Evolutionary conservation across 2,329 filamentous ascomycete species (phyloP).

Genomic region (Colletotrichum australisinense): DNA sequence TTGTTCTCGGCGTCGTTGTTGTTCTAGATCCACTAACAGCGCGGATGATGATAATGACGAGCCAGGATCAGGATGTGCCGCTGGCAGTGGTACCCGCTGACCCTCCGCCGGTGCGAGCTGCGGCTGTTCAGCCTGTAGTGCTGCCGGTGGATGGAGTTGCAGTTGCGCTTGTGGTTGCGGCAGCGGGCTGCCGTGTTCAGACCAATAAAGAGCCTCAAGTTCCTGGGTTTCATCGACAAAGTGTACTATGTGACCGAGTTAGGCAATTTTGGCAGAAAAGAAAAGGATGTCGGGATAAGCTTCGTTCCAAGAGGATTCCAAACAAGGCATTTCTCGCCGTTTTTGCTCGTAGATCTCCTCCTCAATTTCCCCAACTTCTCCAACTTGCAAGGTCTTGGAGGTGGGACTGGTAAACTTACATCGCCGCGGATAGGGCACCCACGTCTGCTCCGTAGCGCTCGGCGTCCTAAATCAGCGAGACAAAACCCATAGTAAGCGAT

Average conservation of each 20-base stretch:
- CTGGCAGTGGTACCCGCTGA: too few species aligned
- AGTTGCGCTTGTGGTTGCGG: background rate
- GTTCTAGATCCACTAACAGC: too few species aligned
- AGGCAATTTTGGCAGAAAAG: background rate
- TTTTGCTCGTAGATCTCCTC: background rate
- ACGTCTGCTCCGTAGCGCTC: conserved; percentile 3
- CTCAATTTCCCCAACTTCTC: background rate
- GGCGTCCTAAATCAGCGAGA: conserved; percentile 8
- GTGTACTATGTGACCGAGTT: conserved; percentile 1
- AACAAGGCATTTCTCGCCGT: background rate
- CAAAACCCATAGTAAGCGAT: conserved; percentile 4
- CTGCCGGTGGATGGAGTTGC: too few species aligned
- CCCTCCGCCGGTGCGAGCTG: background rate
- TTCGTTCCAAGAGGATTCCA: background rate
- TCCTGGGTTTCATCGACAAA: conserved; percentile 32
- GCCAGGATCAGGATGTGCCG: background rate
- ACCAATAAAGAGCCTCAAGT: conserved; percentile 29
- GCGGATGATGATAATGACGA: too few species aligned
- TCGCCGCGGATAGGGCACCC: conserved; percentile 27
- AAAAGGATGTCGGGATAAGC: background rate
- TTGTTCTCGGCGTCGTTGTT: background rate
- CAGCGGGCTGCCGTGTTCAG: conserved; percentile 1
- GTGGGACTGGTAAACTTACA: conserved; percentile 20
- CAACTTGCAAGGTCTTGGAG: background rate
- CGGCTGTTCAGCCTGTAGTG: too few species aligned